Evolutionary conservation across 371 early-diverging fungal species (phyloP).

Genomic region (Mucor irregularis): DNA sequence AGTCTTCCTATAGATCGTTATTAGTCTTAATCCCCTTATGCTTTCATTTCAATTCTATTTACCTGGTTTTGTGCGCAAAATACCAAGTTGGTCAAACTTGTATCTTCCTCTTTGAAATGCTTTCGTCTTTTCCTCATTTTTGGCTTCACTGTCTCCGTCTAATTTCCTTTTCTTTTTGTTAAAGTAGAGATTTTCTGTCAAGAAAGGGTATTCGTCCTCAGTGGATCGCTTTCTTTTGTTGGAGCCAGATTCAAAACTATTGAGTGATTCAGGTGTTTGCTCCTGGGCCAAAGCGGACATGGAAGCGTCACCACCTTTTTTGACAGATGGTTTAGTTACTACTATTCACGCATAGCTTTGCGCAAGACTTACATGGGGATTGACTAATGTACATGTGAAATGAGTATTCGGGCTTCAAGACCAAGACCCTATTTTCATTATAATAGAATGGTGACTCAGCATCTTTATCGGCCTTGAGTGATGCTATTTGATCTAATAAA

Average conservation of each 20-base stretch:
- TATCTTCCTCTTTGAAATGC: conserved; percentile 60
- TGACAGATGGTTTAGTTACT: neutral
- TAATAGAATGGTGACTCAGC: neutral
- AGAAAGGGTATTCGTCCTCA: conserved; percentile 14
- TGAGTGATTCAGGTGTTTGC: conserved; percentile 54
- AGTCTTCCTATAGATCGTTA: conserved; percentile 59
- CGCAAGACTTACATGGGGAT: conserved; percentile 60
- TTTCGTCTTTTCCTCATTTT: conserved; percentile 14
- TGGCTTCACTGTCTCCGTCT: too few relatives aligned
- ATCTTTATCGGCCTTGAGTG: neutral
- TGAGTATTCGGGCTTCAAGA: conserved; percentile 21
- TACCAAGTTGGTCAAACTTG: conserved; percentile 54
- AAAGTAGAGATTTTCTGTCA: conserved; percentile 31
- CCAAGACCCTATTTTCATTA: conserved; percentile 5
- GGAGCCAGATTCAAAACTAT: conserved; percentile 36
- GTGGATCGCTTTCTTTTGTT: conserved; percentile 27
- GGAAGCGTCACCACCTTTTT: conserved; percentile 77
- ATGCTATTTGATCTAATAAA: conserved; percentile 24
- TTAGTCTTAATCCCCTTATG: too few relatives aligned
- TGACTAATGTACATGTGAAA: conserved; percentile 81
- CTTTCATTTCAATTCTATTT: too few relatives aligned
- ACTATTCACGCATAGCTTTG: neutral
- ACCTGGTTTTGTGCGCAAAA: conserved; percentile 83
- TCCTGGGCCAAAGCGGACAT: conserved; percentile 58
- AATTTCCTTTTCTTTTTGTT: too few relatives aligned